Conservation (phyloP, 352 stramenopile genomes). For the Globisporangium nunn region DNA sequence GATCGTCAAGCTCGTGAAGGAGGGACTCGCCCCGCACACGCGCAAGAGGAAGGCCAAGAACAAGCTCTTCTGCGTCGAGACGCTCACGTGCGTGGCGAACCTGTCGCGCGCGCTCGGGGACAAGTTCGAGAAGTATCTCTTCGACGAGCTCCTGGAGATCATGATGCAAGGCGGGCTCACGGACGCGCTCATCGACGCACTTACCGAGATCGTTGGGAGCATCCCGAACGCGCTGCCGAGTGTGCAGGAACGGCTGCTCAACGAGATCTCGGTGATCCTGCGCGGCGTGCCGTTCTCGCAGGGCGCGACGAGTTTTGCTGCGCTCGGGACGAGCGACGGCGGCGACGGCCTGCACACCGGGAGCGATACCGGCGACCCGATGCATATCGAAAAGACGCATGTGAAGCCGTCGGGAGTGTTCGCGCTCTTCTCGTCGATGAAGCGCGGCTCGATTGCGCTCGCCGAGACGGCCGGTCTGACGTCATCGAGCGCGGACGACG, state of each 20-base stretch:
- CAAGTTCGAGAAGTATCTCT: conserved; percentile 65
- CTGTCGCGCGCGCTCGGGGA: conserved; percentile 57
- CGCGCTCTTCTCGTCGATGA: conserved; percentile 70
- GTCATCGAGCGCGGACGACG: conserved; percentile 23
- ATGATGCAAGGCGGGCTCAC: conserved; percentile 90
- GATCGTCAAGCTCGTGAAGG: conserved; percentile 78
- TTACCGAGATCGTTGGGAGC: conserved; percentile 87
- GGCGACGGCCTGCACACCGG: not conserved
- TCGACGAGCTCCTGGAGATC: conserved; percentile 66
- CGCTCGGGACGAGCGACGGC: conserved; percentile 1
- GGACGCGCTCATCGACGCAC: conserved; percentile 90
- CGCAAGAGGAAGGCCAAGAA: conserved; percentile 44
- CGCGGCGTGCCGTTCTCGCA: conserved; percentile 73
- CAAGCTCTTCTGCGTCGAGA: conserved; percentile 80
- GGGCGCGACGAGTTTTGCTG: conserved; percentile 13
- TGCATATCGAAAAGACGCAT: conserved; percentile 14
- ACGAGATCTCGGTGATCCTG: conserved; percentile 94
- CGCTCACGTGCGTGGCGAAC: conserved; percentile 71
- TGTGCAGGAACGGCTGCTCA: conserved; percentile 93
- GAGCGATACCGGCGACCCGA: conserved; percentile 1
- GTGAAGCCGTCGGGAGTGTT: conserved; percentile 55
- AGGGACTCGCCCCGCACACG: conserved; percentile 50
- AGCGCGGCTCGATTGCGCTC: conserved; percentile 36
- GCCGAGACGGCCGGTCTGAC: conserved; percentile 17
- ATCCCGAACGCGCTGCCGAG: conserved; percentile 85